A percentile compares a stretch with the other conserved stretches of the same genome.
Evolutionary conservation across 2,329 filamentous ascomycete genomes (phyloP).

Genomic region (Nemania abortiva): DNA sequence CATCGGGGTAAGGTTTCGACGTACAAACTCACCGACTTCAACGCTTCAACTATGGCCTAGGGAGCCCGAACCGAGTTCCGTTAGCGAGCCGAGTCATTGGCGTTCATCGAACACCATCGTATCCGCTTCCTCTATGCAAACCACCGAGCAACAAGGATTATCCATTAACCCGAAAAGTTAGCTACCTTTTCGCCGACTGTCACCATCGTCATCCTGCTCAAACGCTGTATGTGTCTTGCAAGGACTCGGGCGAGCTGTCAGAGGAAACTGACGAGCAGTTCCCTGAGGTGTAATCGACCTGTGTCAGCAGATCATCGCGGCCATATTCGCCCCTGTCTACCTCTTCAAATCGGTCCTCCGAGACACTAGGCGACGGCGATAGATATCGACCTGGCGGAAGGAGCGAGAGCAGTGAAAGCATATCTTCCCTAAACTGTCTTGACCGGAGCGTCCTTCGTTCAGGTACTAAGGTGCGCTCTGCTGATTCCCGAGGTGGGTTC

Average conservation of each 20-base stretch:
- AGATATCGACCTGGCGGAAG: conserved; percentile 19
- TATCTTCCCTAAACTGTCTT: conserved; percentile 5
- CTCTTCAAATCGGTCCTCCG: neutral
- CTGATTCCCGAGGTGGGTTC: neutral
- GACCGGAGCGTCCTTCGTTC: conserved; percentile 22
- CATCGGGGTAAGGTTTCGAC: too few relatives aligned
- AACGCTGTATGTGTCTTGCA: too few relatives aligned
- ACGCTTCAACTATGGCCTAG: too few relatives aligned
- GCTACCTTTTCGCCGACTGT: too few relatives aligned
- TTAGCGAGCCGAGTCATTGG: too few relatives aligned
- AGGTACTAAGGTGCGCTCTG: neutral
- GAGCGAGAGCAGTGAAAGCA: conserved; percentile 23
- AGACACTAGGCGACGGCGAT: conserved; percentile 18
- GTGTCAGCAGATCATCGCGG: neutral
- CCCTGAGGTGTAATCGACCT: neutral
- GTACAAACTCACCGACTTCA: too few relatives aligned
- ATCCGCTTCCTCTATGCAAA: too few relatives aligned
- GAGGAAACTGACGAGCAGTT: neutral
- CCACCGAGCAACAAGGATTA: too few relatives aligned
- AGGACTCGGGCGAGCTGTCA: neutral
- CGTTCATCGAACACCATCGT: too few relatives aligned
- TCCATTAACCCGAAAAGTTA: too few relatives aligned
- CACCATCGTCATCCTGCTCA: too few relatives aligned
- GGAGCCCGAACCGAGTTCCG: too few relatives aligned
- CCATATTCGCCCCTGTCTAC: neutral